Conservation (phyloP, 1,139 yeast species). For the Fermentozyma sake region DNA sequence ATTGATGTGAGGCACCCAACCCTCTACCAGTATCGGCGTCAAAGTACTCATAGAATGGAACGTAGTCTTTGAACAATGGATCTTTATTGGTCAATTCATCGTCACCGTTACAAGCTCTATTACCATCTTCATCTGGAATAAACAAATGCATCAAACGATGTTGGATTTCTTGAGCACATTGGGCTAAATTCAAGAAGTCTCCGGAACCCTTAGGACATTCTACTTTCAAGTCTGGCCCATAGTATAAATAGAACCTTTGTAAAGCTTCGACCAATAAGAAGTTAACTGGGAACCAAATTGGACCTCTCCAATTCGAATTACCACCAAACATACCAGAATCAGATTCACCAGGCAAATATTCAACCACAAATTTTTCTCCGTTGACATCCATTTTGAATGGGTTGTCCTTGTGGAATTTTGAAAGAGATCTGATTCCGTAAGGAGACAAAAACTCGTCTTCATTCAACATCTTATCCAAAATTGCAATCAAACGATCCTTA, state of each 20-base stretch:
- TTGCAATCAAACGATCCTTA: constrained; percentile 73
- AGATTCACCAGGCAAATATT: constrained; percentile 88
- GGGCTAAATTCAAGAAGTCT: constrained; percentile 73
- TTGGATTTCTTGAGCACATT: constrained; percentile 88
- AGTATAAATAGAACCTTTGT: constrained; percentile 85
- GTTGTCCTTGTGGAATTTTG: constrained; percentile 80
- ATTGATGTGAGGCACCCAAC: constrained; percentile 90
- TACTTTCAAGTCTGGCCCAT: constrained; percentile 81
- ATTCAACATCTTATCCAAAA: constrained; percentile 79
- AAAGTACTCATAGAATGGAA: constrained; percentile 84
- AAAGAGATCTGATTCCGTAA: constrained; percentile 85
- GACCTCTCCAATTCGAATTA: constrained; percentile 97
- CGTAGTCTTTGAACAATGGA: constrained; percentile 69
- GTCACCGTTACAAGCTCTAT: constrained; percentile 80
- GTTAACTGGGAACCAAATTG: constrained; percentile 97
- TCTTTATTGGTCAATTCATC: constrained; percentile 61
- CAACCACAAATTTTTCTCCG: constrained; percentile 70
- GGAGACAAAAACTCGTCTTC: constrained; percentile 84
- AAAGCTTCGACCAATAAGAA: constrained; percentile 84
- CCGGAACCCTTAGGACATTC: constrained; percentile 94
- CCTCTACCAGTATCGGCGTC: constrained; percentile 97
- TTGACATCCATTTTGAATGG: constrained; percentile 87
- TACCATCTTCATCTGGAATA: constrained; percentile 64
- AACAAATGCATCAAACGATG: constrained; percentile 82
- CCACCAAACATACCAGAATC: constrained; percentile 97